Base-by-base conservation (phyloP, 2,329 filamentous ascomycete species). In the Cladophialophora immunda region DNA sequence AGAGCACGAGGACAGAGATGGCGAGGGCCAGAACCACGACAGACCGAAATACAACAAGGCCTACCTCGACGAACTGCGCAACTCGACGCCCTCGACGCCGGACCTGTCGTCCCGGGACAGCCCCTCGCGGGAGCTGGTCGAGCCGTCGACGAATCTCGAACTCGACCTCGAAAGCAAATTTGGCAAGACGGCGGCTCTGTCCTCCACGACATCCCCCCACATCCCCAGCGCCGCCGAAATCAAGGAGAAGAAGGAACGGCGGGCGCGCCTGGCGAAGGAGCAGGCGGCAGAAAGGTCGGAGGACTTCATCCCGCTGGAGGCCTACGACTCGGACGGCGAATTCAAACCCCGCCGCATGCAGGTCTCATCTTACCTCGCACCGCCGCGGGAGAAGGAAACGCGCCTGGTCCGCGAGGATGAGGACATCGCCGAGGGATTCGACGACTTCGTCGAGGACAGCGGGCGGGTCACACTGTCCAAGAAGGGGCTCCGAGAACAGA, bases 381-480 rank as follows among this genome's bases (percentile, higher is more conserved):
- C 76, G 85, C 59, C 80, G 87, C 70, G 87, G 89, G 73, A 90
- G 70, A 86, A 87, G 36, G 86, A 93, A 68, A 91, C 90, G 5
- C 86, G 94, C 1, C 85, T 98, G 1, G 86, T 93, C 5, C 87
- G 85, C 50, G 93, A 97, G 36, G 94, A 98, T 73, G 94, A 98
- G 76, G 93, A 98, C 74, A 86, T 97, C 0, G 92, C 92, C 41
- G 95, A 98, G 80, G 94, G 93, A 0, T 98, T 97, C 73, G 94
- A 98, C 67, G 90, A 94, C 62, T 97, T 92, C 73, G 92, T 95
- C 8, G 92, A 95, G 47, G 92, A 97, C 75, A 8, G 68, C 17
- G 93, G 92, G 8, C 87, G 88, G 7, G 87, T 97, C 9, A 87
- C 92, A 1, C 83, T 97, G 0, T 92, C 93, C 36, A 88, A 86